Conservation (phyloP, 2,329 filamentous ascomycete genomes). For the Diaporthe aspalathi region DNA sequence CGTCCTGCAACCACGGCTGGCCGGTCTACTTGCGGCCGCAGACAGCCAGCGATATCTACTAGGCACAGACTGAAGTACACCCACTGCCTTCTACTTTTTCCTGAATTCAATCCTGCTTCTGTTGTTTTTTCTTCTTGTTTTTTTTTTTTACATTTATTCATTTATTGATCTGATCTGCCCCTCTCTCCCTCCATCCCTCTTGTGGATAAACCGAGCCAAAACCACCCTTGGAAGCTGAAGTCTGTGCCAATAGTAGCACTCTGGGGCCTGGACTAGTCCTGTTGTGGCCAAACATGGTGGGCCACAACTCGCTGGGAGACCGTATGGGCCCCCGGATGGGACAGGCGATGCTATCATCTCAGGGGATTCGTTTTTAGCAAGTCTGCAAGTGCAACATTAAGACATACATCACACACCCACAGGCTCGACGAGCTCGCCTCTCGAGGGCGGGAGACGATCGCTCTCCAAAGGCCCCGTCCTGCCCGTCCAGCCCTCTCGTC, state of each 20-base stretch:
- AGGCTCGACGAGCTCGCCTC: constrained; percentile 3
- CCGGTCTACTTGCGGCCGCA: no score
- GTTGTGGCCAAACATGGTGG: neutral
- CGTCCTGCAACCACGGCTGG: constrained; percentile 3
- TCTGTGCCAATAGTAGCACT: constrained; percentile 24
- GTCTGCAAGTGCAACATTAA: constrained; percentile 1
- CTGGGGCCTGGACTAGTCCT: constrained; percentile 11
- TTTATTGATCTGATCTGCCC: neutral
- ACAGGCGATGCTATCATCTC: constrained; percentile 21
- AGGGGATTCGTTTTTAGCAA: constrained; percentile 28
- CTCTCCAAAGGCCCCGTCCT: neutral
- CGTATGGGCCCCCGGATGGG: neutral
- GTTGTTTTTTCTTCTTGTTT: neutral
- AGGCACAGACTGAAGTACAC: no score
- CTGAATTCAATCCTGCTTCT: neutral
- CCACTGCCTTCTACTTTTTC: constrained; percentile 10
- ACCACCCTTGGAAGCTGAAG: constrained; percentile 25
- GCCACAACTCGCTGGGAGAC: neutral
- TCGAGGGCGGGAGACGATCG: neutral
- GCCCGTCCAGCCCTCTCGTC: neutral
- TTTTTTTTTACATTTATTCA: no score
- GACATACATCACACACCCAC: neutral
- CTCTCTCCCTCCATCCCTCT: constrained; percentile 11
- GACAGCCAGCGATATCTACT: neutral
- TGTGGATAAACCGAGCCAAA: constrained; percentile 21